phyloP scores from a whole-genome alignment of 164 flowering plant species.

The Warburgia ugandensis region DNA sequence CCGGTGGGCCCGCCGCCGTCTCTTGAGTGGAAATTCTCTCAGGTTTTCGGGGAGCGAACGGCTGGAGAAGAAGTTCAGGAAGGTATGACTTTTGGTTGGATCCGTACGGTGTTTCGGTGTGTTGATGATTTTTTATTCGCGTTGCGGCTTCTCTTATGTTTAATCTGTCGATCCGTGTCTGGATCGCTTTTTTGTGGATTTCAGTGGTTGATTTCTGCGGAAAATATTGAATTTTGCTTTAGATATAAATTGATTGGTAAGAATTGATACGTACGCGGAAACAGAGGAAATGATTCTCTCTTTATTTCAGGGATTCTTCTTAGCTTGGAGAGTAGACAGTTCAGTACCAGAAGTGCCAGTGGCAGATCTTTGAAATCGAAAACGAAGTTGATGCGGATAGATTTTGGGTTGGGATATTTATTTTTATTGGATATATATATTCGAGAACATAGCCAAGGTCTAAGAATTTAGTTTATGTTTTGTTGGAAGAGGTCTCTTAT shows the following conservation, averaged over 20 bases:
- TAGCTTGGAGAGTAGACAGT: too few species aligned
- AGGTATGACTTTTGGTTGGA: constrained; percentile 32
- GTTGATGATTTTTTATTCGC: not conserved
- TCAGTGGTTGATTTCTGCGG: not conserved
- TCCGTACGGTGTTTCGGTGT: not conserved
- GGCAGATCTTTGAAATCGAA: too few species aligned
- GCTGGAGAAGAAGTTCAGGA: constrained; percentile 88
- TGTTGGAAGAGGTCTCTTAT: too few species aligned
- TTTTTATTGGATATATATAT: too few species aligned
- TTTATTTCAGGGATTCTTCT: too few species aligned
- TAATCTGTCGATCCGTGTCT: not conserved
- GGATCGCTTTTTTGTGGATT: not conserved
- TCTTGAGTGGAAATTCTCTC: constrained; percentile 86
- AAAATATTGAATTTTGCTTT: not conserved
- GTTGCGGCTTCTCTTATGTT: not conserved
- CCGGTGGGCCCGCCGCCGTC: constrained; percentile 31
- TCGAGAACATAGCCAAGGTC: too few species aligned
- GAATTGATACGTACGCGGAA: too few species aligned
- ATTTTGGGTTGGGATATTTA: too few species aligned
- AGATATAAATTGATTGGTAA: not conserved
- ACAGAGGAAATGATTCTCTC: too few species aligned
- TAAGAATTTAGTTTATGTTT: too few species aligned
- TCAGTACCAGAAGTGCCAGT: too few species aligned
- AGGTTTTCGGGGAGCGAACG: constrained; percentile 78
- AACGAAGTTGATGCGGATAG: too few species aligned